Evolutionary conservation across 1,284 basidiomycete genomes (phyloP), one percentile per base, ranked within the genome.

Genomic region (Puccinia hordei): DNA sequence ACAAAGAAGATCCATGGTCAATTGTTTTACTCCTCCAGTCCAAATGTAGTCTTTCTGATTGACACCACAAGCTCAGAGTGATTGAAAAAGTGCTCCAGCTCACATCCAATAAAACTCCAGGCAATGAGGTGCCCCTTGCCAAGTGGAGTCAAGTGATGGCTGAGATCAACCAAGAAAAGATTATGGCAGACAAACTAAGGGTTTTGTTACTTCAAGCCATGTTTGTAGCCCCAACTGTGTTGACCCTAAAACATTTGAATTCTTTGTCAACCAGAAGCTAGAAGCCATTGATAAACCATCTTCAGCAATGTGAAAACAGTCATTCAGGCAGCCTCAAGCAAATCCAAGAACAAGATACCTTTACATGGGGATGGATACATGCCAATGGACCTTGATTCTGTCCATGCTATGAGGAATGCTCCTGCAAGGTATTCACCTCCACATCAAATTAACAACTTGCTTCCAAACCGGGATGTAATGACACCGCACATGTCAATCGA

Each of bases 401-500:
- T 63, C 3, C 27, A 63, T 4, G 33, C 61, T 9, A 9, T 63
- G 12, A 8, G 15, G 17, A 1, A 15, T 12, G 33, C 2, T 10
- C 46, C 46, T 2, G n/a, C n/a, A n/a, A 12, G 8, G 4, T 9
- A n/a, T 19, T 12, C 24, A 10, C 19, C 19, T 4, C 38, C 38
- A 6, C 38, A 55, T 8, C 9, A 4, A 12, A 2, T 4, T 82
- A 38, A 83, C 83, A 10, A 6, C n/a, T n/a, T n/a, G n/a, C n/a
- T n/a, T n/a, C 8, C 85, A 84, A 59, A 85, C 85, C 27, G 83
- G 83, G 24, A 85, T 85, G n/a, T n/a, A n/a, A n/a, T n/a, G n/a
- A 27, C 90, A 93, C 1, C 85, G 90, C 8, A 24, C 19, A 24
- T 55, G n/a, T 24, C 61, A 10, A 17, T 65, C 19, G 41, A 65